Evolutionary conservation across 2,329 filamentous ascomycete genomes (phyloP).

Genomic region (Pseudogymnoascus pannorum): DNA sequence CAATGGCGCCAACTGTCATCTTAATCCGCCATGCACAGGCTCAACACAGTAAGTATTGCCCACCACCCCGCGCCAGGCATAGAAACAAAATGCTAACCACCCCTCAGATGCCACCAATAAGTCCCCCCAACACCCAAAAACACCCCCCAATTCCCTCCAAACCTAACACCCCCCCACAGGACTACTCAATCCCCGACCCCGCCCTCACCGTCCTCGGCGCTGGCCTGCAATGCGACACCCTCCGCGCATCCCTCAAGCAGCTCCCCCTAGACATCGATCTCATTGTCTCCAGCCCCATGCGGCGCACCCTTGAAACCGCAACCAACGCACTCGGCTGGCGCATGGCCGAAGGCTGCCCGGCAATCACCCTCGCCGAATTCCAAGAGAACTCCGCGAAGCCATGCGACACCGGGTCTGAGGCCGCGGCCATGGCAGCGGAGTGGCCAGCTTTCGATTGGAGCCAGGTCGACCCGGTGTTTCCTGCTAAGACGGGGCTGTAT

Average conservation of each 20-base stretch:
- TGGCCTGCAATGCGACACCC: constrained; percentile 19
- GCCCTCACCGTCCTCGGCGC: constrained; percentile 20
- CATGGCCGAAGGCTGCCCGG: constrained; percentile 24
- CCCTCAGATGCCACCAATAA: constrained; percentile 26
- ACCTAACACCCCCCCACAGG: constrained; percentile 16
- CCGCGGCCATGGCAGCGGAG: constrained; percentile 22
- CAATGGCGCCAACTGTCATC: constrained; percentile 35
- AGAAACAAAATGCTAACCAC: constrained; percentile 11
- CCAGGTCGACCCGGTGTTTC: constrained; percentile 25
- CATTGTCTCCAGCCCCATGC: constrained; percentile 28
- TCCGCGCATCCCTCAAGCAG: constrained; percentile 21
- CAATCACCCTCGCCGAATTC: constrained; percentile 25
- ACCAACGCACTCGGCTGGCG: constrained; percentile 26
- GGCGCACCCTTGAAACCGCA: constrained; percentile 25
- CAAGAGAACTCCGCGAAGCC: constrained; percentile 28
- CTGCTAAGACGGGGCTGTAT: constrained; percentile 26
- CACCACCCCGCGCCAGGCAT: not conserved
- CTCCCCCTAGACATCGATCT: constrained; percentile 26
- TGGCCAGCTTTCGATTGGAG: constrained; percentile 30
- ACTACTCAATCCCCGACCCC: constrained; percentile 21
- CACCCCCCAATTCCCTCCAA: constrained; percentile 10
- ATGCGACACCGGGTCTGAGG: constrained; percentile 25
- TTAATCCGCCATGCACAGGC: constrained; percentile 37
- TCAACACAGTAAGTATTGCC: constrained; percentile 31
- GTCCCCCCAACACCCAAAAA: constrained; percentile 17